Percentiles rank a stretch among this genome's conserved stretches.
These are phyloP conservation scores for Panaeolus cyanescens DNA, from an alignment of 768 basidiomycete genomes.

Conservation along the genomic window DNA sequence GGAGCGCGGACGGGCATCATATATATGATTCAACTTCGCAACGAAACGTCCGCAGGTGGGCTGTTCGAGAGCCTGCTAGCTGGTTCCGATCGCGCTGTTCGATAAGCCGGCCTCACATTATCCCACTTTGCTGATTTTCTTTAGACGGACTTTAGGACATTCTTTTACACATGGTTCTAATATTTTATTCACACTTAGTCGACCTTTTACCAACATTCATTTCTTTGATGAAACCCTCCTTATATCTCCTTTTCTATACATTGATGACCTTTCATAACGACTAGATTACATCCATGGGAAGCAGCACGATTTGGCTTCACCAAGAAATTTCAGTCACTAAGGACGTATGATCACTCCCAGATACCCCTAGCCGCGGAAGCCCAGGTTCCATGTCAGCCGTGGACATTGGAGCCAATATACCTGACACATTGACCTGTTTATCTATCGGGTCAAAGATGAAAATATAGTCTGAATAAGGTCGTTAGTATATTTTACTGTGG, in stretches of 20 bases:
- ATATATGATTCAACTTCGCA: conserved; percentile 96
- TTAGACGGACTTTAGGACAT: conserved; percentile 10
- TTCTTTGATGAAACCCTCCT: neutral
- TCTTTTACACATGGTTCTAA: neutral
- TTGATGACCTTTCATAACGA: conserved; percentile 5
- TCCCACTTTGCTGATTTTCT: neutral
- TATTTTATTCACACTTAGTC: conserved; percentile 7
- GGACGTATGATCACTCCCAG: conserved; percentile 87
- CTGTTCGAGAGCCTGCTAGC: conserved; percentile 85
- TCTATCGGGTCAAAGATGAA: conserved; percentile 62
- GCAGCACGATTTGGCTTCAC: conserved; percentile 2
- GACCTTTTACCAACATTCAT: neutral
- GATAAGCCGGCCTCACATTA: neutral
- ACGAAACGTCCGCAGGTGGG: conserved; percentile 82
- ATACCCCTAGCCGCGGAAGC: conserved; percentile 76
- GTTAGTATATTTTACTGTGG: conserved; percentile 5
- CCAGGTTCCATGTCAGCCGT: conserved; percentile 65
- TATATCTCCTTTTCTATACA: neutral
- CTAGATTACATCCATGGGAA: conserved; percentile 6
- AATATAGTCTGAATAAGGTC: conserved; percentile 75
- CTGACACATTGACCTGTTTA: conserved; percentile 37
- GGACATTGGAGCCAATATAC: conserved; percentile 64
- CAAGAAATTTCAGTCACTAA: conserved; percentile 65
- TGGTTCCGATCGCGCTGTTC: conserved; percentile 73
- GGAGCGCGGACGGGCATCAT: conserved; percentile 92